Evolutionary conservation across 2,329 filamentous ascomycete genomes (phyloP).

Genomic region (Amauroascus verrucosus): DNA sequence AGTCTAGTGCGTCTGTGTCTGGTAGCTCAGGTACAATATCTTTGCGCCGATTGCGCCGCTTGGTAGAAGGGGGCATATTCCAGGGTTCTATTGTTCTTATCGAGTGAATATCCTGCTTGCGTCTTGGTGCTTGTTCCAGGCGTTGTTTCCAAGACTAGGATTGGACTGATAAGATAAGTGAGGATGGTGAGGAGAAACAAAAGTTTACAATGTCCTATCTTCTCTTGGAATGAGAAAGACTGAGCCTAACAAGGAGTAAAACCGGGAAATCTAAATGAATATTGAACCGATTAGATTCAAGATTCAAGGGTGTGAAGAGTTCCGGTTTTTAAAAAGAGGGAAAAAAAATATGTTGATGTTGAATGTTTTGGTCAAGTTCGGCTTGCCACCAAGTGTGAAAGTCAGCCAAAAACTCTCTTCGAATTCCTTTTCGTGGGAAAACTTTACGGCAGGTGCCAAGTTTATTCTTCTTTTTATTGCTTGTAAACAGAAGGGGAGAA

Average conservation of each 20-base stretch:
- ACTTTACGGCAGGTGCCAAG: no score
- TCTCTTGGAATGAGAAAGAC: background rate
- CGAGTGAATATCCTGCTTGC: background rate
- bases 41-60: conserved; percentile 38
- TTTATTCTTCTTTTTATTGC: no score
- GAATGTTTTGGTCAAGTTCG: background rate
- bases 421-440: no score
- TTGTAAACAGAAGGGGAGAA: no score
- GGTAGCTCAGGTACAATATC: conserved; percentile 37
- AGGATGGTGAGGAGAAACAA: background rate
- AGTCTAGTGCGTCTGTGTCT: conserved; percentile 38
- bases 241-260: no score
- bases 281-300: no score
- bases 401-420: no score
- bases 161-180: background rate
- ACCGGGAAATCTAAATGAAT: no score
- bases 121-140: background rate
- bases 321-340: background rate
- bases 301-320: background rate
- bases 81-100: background rate
- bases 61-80: conserved; percentile 35
- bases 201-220: background rate
- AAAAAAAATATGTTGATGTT: background rate
- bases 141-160: background rate
- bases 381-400: no score